Evolutionary conservation across 139 green algal genomes (phyloP).

Genomic region (Eudorina sp.): DNA sequence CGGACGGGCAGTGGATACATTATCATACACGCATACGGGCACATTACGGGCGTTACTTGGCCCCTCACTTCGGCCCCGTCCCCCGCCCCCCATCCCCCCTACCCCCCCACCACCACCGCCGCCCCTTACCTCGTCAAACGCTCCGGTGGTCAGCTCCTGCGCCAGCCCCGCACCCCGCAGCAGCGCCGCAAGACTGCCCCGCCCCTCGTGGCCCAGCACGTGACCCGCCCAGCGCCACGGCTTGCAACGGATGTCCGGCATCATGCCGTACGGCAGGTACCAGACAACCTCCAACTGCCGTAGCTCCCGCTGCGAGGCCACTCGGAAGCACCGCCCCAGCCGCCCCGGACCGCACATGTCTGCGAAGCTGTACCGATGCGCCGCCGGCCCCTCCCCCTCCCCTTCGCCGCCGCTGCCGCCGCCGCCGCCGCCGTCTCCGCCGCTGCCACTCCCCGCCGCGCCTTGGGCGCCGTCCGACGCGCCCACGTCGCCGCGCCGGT

Average conservation of each 20-base stretch:
- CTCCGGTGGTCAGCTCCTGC: constrained; percentile 34
- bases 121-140: constrained; percentile 30
- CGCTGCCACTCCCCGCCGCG: not conserved
- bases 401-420: not conserved
- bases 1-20: too few relatives aligned
- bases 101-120: not conserved
- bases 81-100: not conserved
- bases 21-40: too few relatives aligned
- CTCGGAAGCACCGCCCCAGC: constrained; percentile 40
- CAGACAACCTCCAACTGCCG: constrained; percentile 68
- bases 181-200: constrained; percentile 54
- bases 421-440: not conserved
- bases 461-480: not conserved
- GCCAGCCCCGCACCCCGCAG: constrained; percentile 65
- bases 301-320: constrained; percentile 62
- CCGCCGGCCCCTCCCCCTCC: not conserved
- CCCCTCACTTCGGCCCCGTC: too few relatives aligned
- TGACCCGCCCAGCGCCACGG: constrained; percentile 67
- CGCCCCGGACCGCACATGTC: not conserved
- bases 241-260: constrained; percentile 61
- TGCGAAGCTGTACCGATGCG: constrained; percentile 4
- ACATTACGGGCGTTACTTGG: too few relatives aligned
- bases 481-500: too few relatives aligned
- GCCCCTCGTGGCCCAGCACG: constrained; percentile 66
- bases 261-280: constrained; percentile 59